These are phyloP conservation scores for Solanum sitiens DNA, from an alignment of 257 asterid genomes.

Conservation along the genomic window DNA sequence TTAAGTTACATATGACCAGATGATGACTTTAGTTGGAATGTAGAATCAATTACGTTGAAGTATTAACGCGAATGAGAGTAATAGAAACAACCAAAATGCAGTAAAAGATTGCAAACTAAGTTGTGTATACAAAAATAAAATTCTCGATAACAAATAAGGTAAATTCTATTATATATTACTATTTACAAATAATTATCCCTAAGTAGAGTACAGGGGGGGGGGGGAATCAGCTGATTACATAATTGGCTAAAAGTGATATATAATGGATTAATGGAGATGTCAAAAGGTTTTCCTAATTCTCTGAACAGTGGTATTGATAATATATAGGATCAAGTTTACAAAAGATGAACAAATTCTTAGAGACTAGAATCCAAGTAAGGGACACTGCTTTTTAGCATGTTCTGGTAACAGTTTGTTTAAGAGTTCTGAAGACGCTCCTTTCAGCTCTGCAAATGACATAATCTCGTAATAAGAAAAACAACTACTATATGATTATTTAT, in stretches of 20 bases:
- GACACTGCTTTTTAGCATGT: conserved; percentile 63
- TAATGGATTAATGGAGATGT: not conserved
- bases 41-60: not conserved
- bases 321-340: not conserved
- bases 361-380: conserved; percentile 19
- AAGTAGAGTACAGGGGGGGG: not conserved
- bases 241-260: not conserved
- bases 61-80: not conserved
- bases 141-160: not conserved
- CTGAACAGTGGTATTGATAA: not conserved
- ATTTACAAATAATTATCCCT: not conserved
- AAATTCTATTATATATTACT: not conserved
- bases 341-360: conserved; percentile 10
- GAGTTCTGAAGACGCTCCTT: conserved; percentile 57
- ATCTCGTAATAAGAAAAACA: not conserved
- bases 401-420: conserved; percentile 59
- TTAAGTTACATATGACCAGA: not conserved
- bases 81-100: not conserved
- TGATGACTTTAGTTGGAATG: not conserved
- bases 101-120: not conserved
- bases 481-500: not conserved
- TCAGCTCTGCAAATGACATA: conserved; percentile 38
- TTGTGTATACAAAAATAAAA: not conserved
- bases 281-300: not conserved
- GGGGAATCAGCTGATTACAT: not conserved